These are phyloP conservation scores for Phyllosticta capitalensis DNA, from an alignment of 2,329 filamentous ascomycete genomes.

Conservation along the genomic window DNA sequence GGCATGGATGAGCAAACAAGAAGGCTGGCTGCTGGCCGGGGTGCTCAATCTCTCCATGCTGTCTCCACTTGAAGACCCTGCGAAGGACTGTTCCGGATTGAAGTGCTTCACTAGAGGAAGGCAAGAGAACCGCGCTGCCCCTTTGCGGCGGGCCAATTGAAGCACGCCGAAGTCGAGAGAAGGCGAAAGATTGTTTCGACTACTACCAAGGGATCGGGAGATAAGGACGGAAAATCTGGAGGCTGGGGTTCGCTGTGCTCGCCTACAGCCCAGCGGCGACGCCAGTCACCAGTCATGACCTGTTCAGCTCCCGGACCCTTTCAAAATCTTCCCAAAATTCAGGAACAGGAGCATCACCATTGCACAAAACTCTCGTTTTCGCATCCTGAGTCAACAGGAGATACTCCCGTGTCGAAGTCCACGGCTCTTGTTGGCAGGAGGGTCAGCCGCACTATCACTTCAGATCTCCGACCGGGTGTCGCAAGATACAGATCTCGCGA, in stretches of 20 bases:
- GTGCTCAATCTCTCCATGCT: not conserved
- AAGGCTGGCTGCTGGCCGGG: not conserved
- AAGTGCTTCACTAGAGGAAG: not conserved
- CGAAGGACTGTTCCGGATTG: not conserved
- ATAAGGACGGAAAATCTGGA: too few relatives aligned
- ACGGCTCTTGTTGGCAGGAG: not conserved
- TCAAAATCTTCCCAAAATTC: not conserved
- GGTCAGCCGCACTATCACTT: not conserved
- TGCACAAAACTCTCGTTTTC: not conserved
- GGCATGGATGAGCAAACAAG: not conserved
- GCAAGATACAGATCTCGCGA: not conserved
- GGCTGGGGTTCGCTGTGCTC: too few relatives aligned
- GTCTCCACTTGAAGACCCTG: not conserved
- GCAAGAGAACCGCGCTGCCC: not conserved
- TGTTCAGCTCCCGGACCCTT: not conserved
- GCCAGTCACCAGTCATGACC: too few relatives aligned
- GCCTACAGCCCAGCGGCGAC: too few relatives aligned
- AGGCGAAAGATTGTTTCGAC: too few relatives aligned
- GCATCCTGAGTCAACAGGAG: not conserved
- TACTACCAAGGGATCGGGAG: too few relatives aligned
- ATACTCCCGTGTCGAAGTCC: not conserved
- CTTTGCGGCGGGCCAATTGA: too few relatives aligned
- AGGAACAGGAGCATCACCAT: not conserved
- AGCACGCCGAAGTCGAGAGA: too few relatives aligned
- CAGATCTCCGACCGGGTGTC: not conserved